A percentile compares a stretch with the other conserved stretches of the same genome.
phyloP scores from a whole-genome alignment of 345 rosid genomes.

The Toxicodendron radicans region DNA sequence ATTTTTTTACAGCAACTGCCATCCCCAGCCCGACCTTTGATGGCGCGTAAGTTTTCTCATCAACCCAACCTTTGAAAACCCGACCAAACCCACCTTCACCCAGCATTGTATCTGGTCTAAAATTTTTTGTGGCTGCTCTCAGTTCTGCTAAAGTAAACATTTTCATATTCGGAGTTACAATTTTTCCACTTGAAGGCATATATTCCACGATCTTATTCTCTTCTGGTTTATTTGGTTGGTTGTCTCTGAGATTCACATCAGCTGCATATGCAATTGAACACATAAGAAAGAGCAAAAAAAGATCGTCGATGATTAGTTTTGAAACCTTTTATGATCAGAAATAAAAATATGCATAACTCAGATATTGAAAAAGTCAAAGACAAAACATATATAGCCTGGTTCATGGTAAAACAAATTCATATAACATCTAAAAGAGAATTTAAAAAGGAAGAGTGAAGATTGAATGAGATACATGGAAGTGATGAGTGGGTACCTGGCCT shows the following conservation, averaged over 20 bases:
- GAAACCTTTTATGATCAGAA: neutral
- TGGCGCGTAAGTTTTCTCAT: conserved; percentile 57
- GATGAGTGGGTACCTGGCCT: neutral
- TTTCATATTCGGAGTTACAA: conserved; percentile 40
- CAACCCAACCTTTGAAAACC: conserved; percentile 89
- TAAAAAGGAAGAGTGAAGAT: too few relatives aligned
- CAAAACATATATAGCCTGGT: too few relatives aligned
- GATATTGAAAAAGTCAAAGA: too few relatives aligned
- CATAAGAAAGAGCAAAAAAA: too few relatives aligned
- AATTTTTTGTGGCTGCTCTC: conserved; percentile 69
- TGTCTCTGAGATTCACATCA: neutral
- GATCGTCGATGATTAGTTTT: too few relatives aligned
- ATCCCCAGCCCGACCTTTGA: conserved; percentile 61
- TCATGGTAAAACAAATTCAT: too few relatives aligned
- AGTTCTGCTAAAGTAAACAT: conserved; percentile 56
- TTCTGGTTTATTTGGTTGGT: neutral
- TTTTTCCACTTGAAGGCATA: conserved; percentile 21
- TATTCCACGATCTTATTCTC: neutral
- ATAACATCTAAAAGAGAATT: too few relatives aligned
- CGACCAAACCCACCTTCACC: conserved; percentile 96
- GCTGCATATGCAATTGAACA: neutral
- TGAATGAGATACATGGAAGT: too few relatives aligned
- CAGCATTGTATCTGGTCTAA: conserved; percentile 61
- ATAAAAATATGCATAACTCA: neutral
- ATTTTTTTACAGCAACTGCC: conserved; percentile 86